Evolutionary conservation across 2,329 filamentous ascomycete species (phyloP).

Genomic region (Fusarium odoratissimum): DNA sequence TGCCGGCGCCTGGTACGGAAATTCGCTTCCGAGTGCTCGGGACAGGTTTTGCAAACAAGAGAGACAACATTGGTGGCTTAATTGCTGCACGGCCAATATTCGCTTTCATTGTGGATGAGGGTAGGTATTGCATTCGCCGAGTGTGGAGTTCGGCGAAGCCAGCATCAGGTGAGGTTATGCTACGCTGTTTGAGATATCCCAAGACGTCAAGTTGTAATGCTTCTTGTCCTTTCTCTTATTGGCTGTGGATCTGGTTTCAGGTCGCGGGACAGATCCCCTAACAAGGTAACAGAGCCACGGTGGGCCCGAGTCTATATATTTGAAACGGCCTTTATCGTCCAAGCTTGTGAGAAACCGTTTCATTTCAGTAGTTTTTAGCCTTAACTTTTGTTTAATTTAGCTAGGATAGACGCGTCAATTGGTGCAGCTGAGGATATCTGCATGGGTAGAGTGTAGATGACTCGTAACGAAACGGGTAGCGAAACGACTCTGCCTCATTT

Average conservation of each 20-base stretch:
- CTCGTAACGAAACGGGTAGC: slow-evolving; percentile 8
- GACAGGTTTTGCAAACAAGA: slow-evolving; percentile 16
- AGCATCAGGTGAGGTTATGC: slow-evolving; percentile 2
- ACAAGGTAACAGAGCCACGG: slow-evolving; percentile 23
- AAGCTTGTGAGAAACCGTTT: slow-evolving; percentile 15
- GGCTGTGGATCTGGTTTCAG: slow-evolving; percentile 30
- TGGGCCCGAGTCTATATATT: slow-evolving; percentile 5
- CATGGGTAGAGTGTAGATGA: slow-evolving; percentile 8
- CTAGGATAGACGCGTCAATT: neutral
- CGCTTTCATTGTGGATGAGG: slow-evolving; percentile 23
- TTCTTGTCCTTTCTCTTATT: slow-evolving; percentile 22
- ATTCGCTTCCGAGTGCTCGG: slow-evolving; percentile 25
- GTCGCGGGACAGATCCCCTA: slow-evolving; percentile 16
- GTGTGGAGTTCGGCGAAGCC: slow-evolving; percentile 2
- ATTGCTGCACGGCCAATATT: slow-evolving; percentile 22
- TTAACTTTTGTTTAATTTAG: neutral
- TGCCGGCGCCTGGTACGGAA: neutral
- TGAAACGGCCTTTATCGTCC: slow-evolving; percentile 10
- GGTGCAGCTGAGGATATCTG: neutral
- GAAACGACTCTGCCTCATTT: slow-evolving; percentile 29
- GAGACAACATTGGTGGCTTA: slow-evolving; percentile 25
- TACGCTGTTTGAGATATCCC: slow-evolving; percentile 14
- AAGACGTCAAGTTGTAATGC: neutral
- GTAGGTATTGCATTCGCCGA: neutral
- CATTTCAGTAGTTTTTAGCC: neutral